Base-by-base conservation (phyloP, 192 early-diverging fungal species). In the Spizellomyces punctatus region DNA sequence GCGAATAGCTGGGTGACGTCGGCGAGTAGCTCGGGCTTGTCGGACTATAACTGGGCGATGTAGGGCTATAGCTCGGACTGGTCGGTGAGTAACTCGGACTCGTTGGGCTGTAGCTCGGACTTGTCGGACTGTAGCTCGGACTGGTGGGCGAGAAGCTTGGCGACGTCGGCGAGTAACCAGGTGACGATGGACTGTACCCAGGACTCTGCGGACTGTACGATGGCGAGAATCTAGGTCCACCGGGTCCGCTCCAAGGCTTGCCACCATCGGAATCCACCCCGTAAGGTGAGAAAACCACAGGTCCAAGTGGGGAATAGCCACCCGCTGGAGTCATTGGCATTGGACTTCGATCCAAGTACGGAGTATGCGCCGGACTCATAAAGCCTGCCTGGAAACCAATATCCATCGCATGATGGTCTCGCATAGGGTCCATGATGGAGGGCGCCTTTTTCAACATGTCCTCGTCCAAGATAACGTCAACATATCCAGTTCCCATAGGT, bases 401-500 rank as follows among this genome's bases (percentile, higher is more conserved):
- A 12, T 46, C 12, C 65, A 50, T 27, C 47, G 10, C 17, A 52
- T 58, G 74, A 9, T 14, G 16, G 22, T 61, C 59, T 42, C 59
- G 59, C 17, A 19, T 42, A 16, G 36, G 16, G 17, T 71, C 69
- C 58, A 62, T 62, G 9, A 63, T 63, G 17, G 66, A 50, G 8
- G 79, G 82, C 10, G 85, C 91, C 6, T 86, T 85, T 67, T 87
- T 88, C 43, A 99, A 81, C 92, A 91, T 91, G 48, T 96, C 92
- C 79, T 94, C 92, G 75, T 99, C 93, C 72, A 99, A 83, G 82
- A 95, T 85, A 58, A 99, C 88, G 65, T 94, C 95, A 77, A 98
- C 94, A 70, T 89, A 88, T 67, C 96, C 96, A 0, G 97, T 96
- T 61, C 97, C 97, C 54, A 99, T 77, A 61, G 95, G 94, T 16